A percentile compares a stretch with the other conserved stretches of the same genome.
Evolutionary conservation across 805 yeast species (phyloP).

Genomic region (Kuraishia floccosa): DNA sequence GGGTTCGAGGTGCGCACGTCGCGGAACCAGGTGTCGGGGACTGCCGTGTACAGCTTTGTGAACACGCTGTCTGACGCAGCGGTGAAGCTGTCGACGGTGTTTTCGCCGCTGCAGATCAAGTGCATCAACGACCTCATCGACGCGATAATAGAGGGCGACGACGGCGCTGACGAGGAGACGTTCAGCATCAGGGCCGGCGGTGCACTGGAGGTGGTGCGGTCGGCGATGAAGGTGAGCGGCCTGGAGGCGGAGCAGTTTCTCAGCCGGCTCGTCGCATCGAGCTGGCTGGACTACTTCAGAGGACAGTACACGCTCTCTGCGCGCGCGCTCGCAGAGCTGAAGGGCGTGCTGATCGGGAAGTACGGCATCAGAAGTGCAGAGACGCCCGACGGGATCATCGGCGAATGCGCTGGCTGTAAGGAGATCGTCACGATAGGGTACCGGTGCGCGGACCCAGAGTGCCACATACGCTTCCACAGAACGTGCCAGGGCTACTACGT

Average conservation of each 20-base stretch:
- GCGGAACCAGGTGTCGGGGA: constrained; percentile 22
- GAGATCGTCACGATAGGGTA: constrained; percentile 43
- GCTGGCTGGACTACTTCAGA: constrained; percentile 35
- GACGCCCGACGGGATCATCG: constrained; percentile 23
- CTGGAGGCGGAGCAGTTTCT: constrained; percentile 29
- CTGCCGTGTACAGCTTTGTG: constrained; percentile 23
- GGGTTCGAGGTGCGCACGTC: constrained; percentile 31
- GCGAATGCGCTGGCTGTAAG: constrained; percentile 37
- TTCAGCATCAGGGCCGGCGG: constrained; percentile 23
- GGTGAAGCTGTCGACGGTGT: constrained; percentile 22
- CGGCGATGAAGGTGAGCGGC: constrained; percentile 15
- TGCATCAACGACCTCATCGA: constrained; percentile 35
- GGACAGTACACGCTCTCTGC: constrained; percentile 25
- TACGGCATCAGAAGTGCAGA: constrained; percentile 21
- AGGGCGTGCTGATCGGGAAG: constrained; percentile 27
- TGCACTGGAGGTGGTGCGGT: constrained; percentile 18
- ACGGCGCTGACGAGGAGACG: constrained; percentile 14
- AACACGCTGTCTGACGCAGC: constrained; percentile 27
- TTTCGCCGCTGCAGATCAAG: constrained; percentile 25
- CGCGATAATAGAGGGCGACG: constrained; percentile 18
- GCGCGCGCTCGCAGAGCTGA: constrained; percentile 34
- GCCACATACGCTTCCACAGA: constrained; percentile 33
- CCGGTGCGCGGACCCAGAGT: constrained; percentile 21
- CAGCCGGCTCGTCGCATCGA: constrained; percentile 28
- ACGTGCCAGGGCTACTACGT: constrained; percentile 31